A percentile compares a stretch with the other conserved stretches of the same genome.
phyloP scores from a whole-genome alignment of 2,329 filamentous ascomycete genomes.

The Trematosphaeria pertusa region DNA sequence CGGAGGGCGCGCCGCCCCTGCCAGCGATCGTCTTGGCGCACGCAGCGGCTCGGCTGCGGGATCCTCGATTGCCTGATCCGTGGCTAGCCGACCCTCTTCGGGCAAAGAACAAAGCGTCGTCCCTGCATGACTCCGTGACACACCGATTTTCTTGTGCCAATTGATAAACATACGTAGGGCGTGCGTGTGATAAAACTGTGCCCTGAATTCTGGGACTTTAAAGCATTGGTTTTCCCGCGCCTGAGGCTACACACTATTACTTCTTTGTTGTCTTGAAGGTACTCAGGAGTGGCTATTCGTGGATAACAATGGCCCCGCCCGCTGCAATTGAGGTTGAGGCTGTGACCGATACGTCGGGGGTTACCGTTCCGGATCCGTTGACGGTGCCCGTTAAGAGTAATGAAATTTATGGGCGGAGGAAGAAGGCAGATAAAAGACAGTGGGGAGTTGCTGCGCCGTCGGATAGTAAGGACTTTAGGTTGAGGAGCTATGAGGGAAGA shows the following conservation, averaged over 20 bases:
- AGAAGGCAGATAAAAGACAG: slow-evolving; percentile 72
- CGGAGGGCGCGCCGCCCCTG: slow-evolving; percentile 20
- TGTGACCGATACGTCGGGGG: slow-evolving; percentile 55
- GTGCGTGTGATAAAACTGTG: slow-evolving; percentile 10
- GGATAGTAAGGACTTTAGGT: slow-evolving; percentile 82
- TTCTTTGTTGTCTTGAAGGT: too few species aligned
- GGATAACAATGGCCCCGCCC: slow-evolving; percentile 39
- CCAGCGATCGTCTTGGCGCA: slow-evolving; percentile 14
- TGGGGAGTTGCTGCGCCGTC: slow-evolving; percentile 79
- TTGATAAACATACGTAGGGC: slow-evolving; percentile 19
- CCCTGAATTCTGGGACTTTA: not conserved
- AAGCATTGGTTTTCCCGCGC: too few species aligned
- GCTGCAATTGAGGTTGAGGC: slow-evolving; percentile 51
- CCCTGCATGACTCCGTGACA: slow-evolving; percentile 4
- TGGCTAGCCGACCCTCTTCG: slow-evolving; percentile 39
- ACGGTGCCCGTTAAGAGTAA: slow-evolving; percentile 61
- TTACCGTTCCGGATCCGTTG: slow-evolving; percentile 59
- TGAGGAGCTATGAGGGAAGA: slow-evolving; percentile 67
- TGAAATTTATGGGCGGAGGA: slow-evolving; percentile 71
- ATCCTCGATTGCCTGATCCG: slow-evolving; percentile 33
- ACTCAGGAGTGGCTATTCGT: too few species aligned
- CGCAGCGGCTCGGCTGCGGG: slow-evolving; percentile 24
- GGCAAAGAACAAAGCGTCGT: slow-evolving; percentile 24
- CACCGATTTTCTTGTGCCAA: not conserved
- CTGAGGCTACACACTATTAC: too few species aligned